These are phyloP conservation scores for Phyllosticta paracitricarpa DNA, from an alignment of 2,329 filamentous ascomycete species.

Conservation along the genomic window DNA sequence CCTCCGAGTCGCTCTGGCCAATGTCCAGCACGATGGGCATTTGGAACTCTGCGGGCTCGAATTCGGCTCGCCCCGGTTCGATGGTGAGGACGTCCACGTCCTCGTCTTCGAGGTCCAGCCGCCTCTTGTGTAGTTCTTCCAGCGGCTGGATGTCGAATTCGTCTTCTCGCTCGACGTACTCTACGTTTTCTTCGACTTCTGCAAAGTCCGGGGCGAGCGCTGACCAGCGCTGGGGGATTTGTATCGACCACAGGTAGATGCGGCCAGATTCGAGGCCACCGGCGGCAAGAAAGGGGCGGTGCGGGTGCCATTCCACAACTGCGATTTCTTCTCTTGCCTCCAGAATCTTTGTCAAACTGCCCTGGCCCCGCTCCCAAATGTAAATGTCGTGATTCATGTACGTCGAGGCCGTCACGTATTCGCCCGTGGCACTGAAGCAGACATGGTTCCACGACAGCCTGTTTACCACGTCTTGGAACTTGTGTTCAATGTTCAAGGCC, in stretches of 20 bases:
- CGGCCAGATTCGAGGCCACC: constrained; percentile 87
- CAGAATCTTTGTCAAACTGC: constrained; percentile 89
- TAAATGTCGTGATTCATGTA: constrained; percentile 99
- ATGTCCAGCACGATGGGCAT: constrained; percentile 94
- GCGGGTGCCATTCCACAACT: constrained; percentile 94
- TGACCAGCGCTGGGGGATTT: constrained; percentile 93
- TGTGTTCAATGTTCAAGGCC: constrained; percentile 86
- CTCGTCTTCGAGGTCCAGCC: constrained; percentile 86
- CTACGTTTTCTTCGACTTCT: constrained; percentile 95
- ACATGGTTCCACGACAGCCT: constrained; percentile 94
- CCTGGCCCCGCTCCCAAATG: constrained; percentile 91
- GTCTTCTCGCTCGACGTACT: constrained; percentile 91
- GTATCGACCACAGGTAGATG: constrained; percentile 93
- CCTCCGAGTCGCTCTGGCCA: constrained; percentile 89
- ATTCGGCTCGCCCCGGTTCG: constrained; percentile 50
- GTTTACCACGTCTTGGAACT: constrained; percentile 97
- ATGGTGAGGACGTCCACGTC: constrained; percentile 81
- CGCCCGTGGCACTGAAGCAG: constrained; percentile 84
- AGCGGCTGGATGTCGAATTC: constrained; percentile 97
- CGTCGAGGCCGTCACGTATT: constrained; percentile 92
- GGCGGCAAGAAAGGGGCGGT: constrained; percentile 74
- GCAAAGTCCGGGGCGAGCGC: constrained; percentile 93
- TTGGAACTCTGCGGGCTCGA: constrained; percentile 55
- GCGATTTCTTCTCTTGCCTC: constrained; percentile 96
- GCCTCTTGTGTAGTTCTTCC: constrained; percentile 85